A percentile compares a stretch with the other conserved stretches of the same genome.
Conservation (phyloP, 345 rosid species). For the Eucalyptus grandis region DNA sequence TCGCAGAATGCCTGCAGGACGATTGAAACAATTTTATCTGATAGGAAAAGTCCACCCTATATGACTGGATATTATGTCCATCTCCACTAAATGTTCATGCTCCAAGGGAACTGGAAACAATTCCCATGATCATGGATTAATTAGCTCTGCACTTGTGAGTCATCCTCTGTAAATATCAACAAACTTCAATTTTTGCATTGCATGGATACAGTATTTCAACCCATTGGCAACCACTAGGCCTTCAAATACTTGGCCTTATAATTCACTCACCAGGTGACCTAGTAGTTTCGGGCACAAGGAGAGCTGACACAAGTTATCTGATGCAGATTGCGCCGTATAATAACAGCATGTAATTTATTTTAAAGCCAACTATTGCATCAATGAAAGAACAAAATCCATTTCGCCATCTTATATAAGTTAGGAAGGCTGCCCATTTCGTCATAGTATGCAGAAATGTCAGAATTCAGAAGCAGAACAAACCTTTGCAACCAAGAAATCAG, state of each 20-base stretch:
- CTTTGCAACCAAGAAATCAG: constrained; percentile 95
- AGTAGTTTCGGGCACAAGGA: neutral
- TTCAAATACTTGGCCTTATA: neutral
- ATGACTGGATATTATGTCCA: neutral
- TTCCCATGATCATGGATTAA: neutral
- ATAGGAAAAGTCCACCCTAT: neutral
- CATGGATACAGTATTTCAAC: neutral
- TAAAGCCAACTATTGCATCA: neutral
- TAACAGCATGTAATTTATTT: neutral
- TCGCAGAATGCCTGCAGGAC: constrained; percentile 85
- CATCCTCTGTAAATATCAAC: neutral
- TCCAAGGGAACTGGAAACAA: neutral
- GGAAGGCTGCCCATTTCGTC: neutral
- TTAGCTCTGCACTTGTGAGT: neutral
- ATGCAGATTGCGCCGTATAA: neutral
- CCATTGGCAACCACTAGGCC: neutral
- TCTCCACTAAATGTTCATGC: neutral
- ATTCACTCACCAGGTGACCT: neutral
- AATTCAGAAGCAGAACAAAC: constrained; percentile 10
- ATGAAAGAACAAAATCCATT: neutral
- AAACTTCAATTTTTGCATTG: neutral
- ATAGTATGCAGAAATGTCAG: neutral
- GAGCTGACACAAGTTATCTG: neutral
- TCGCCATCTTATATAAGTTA: neutral
- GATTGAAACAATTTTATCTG: neutral